Evolutionary conservation across 2,329 filamentous ascomycete species (phyloP), one percentile per base, ranked within the genome.

Genomic region (Stemphylium lycopersici): DNA sequence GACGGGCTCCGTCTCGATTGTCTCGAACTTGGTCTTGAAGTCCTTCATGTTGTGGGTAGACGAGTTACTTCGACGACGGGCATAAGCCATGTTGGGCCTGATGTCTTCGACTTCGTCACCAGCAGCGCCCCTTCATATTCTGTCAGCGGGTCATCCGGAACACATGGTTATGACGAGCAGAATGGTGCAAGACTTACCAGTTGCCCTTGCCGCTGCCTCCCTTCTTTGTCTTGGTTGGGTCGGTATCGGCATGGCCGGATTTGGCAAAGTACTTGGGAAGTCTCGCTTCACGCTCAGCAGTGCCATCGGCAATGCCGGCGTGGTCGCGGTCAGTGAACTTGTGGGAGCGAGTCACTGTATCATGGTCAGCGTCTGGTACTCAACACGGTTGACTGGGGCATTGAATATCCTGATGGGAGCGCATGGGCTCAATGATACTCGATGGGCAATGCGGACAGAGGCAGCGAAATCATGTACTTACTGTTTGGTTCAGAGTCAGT

Each of bases 21-120:
- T 82, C 78, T 99, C 95, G 75, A 97, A 98, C 81, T 99, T 99
- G 78, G 93, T 96, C 84, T 95, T 96, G 81, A 96, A 91, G 74
- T 93, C 86, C 56, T 85, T 83, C 66, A 91, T 80, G 67, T 86
- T 82, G 70, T 86, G 84, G 69, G 84, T 87, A 79, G 88, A 93
- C 75, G 90, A 93, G 81, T 98, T 98, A 78, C 91, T 96, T 76
- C 91, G 92, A 75, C 93, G 95, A 61, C 93, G 91, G 52, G 90
- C 81, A 68, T 97, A 95, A 81, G 83, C 84, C 72, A 96, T 87
- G 72, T 87, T 92, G 81, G 95, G 96, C 65, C 86, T 81, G 70
- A 90, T 87, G 74, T 97, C 91, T 70, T 91, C 85, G 61, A 93
- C 82, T 78, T 98, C 95, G 59, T 92, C 90, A 59, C 91, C 92